Conservation (phyloP, 352 stramenopile species). For the Elongisporangium undulatum region DNA sequence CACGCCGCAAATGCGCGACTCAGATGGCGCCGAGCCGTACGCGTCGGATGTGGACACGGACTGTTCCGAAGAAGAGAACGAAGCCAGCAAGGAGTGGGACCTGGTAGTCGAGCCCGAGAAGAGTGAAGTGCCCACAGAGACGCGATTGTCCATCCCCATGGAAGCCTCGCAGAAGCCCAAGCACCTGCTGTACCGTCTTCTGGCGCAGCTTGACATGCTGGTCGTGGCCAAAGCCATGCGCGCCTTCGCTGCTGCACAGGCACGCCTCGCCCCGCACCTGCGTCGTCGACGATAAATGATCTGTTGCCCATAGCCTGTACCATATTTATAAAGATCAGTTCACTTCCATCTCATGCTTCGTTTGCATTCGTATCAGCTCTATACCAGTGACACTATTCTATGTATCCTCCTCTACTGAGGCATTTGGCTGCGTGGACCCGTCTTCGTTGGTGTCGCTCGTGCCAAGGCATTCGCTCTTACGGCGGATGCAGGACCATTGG, state of each 20-base stretch:
- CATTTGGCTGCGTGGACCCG: neutral
- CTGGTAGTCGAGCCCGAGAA: constrained; percentile 18
- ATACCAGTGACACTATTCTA: too few relatives aligned
- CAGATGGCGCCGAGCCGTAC: constrained; percentile 12
- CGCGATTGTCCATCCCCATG: neutral
- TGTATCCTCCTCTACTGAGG: neutral
- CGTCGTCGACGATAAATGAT: neutral
- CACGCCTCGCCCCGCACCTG: neutral
- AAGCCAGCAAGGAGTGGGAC: constrained; percentile 37
- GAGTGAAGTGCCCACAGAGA: neutral
- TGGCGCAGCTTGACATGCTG: neutral
- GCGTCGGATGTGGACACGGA: constrained; percentile 62
- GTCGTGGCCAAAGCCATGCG: neutral
- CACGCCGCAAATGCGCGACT: constrained; percentile 1
- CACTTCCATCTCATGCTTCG: neutral
- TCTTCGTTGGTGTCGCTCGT: constrained; percentile 11
- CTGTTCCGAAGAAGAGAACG: constrained; percentile 45
- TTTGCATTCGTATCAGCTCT: neutral
- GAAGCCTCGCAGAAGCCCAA: neutral
- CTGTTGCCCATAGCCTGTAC: neutral
- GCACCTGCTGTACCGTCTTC: neutral
- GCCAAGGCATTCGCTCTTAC: constrained; percentile 2
- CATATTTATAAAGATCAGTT: neutral
- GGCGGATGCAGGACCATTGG: constrained; percentile 9
- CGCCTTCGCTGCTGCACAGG: neutral